Conservation (phyloP, 1,284 basidiomycete genomes). For the Lentinus polychrous region DNA sequence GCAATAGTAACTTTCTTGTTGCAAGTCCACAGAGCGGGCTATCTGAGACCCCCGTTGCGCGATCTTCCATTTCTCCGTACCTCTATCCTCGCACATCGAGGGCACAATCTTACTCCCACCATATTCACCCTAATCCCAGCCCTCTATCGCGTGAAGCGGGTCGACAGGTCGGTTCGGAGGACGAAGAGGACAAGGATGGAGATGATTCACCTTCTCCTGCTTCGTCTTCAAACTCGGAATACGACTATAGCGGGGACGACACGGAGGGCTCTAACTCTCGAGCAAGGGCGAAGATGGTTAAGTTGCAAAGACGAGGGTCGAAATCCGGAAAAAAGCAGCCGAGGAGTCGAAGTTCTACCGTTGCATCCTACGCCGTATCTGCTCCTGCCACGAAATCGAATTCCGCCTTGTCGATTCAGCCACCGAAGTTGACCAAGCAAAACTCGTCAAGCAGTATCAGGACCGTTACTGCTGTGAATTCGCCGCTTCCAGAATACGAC, state of each 20-base stretch:
- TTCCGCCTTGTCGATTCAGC: not conserved
- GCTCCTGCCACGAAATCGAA: constrained; percentile 6
- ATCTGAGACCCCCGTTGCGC: constrained; percentile 7
- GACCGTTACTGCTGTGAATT: constrained; percentile 51
- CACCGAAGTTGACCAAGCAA: constrained; percentile 30
- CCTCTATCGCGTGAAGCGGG: constrained; percentile 53
- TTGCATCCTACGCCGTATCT: constrained; percentile 46
- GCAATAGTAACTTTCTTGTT: not conserved
- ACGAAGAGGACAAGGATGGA: constrained; percentile 39
- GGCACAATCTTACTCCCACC: constrained; percentile 20
- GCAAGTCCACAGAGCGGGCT: not conserved
- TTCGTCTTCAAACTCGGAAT: constrained; percentile 43
- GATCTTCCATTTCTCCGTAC: constrained; percentile 26
- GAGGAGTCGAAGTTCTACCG: constrained; percentile 54
- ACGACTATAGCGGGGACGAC: constrained; percentile 20
- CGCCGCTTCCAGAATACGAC: constrained; percentile 25
- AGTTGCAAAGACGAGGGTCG: constrained; percentile 13
- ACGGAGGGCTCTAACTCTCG: not conserved
- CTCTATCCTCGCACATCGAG: constrained; percentile 26
- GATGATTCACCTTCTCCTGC: constrained; percentile 39
- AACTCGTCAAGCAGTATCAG: constrained; percentile 60
- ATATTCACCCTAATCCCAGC: constrained; percentile 5
- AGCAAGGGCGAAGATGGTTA: not conserved
- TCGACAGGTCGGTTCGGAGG: constrained; percentile 45
- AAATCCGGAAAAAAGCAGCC: constrained; percentile 10